Evolutionary conservation across 1,284 basidiomycete species (phyloP), one percentile per base, ranked within the genome.

Genomic region (Crepidotus sp.): DNA sequence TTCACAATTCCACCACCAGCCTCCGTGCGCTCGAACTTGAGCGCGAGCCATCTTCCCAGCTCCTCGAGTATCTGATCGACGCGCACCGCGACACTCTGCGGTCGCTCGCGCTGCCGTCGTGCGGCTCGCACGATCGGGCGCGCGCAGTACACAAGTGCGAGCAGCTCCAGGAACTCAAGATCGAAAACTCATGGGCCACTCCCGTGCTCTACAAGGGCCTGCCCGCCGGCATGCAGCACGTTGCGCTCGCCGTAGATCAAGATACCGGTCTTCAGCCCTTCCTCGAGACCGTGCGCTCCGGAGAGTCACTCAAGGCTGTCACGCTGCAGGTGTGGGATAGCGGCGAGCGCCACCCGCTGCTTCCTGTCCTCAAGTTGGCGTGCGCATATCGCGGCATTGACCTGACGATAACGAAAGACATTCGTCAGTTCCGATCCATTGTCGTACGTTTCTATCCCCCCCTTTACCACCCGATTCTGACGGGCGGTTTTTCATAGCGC

Each of bases 161-260:
- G 33, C 61, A 60, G 26, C 70, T 84, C 39, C 64, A 64, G 33
- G 70, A 72, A 56, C 61, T 83, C 51, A 63, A 65, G 49, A 63
- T 74, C 53, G 79, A 76, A 60, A 70, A 66, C 55, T 64, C 73
- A 31, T 67, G 63, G 51, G 61, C 64, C 18, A 64, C 68, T 8
- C 62, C 69, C 14, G 53, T 62, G 42, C 55, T 77, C 40, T 74
- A 69, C 62, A 72, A 69, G 46, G 59, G 62, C n/a, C 63, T 81
- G 39, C 72, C 77, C 14, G 48, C 55, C 11, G 59, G 62, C 10
- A 55, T 83, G 15, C 66, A 73, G 53, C 73, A 77, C 48, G 55
- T 83, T 30, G 73, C 76, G 21, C 62, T 83, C 30, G 73, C 78
- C 14, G 57, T 83, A 36, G 72, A 76, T 55, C 64, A 64, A 48